Percentiles rank a stretch among this genome's conserved stretches.
phyloP scores from a whole-genome alignment of 1,284 basidiomycete genomes.

The Meira nashicola region DNA sequence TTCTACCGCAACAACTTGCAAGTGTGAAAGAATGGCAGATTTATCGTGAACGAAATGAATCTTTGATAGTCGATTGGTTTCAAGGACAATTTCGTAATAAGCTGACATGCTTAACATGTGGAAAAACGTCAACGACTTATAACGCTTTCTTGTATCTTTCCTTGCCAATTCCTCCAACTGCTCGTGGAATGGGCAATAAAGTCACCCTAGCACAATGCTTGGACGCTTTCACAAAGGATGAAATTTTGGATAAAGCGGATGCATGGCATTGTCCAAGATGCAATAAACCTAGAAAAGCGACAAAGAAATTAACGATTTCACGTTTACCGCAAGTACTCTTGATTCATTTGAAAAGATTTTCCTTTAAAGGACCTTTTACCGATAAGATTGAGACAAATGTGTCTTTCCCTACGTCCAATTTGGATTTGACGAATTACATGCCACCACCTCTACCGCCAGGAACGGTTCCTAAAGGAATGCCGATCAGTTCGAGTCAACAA shows the following conservation, averaged over 20 bases:
- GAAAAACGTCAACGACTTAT: constrained; percentile 86
- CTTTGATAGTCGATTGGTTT: constrained; percentile 24
- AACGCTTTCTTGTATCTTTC: constrained; percentile 60
- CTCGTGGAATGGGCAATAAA: constrained; percentile 60
- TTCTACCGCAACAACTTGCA: constrained; percentile 79
- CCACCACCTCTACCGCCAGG: constrained; percentile 58
- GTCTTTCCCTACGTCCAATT: constrained; percentile 67
- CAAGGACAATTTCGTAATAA: constrained; percentile 51
- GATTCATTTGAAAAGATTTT: constrained; percentile 94
- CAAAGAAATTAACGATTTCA: constrained; percentile 78
- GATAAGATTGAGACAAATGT: constrained; percentile 64
- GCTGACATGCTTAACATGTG: constrained; percentile 47
- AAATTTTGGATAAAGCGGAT: constrained; percentile 86
- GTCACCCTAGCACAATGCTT: constrained; percentile 75
- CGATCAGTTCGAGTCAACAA: constrained; percentile 31
- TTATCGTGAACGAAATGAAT: constrained; percentile 47
- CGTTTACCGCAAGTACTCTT: constrained; percentile 83
- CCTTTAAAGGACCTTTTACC: constrained; percentile 83
- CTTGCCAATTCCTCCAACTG: constrained; percentile 50
- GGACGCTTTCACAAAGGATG: constrained; percentile 83
- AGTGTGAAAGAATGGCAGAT: constrained; percentile 54
- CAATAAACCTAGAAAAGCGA: constrained; percentile 75
- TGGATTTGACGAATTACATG: constrained; percentile 89
- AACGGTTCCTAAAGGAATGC: constrained; percentile 14
- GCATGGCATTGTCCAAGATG: constrained; percentile 88